Percentiles rank a stretch among this genome's conserved stretches.
Evolutionary conservation across 2,329 filamentous ascomycete species (phyloP).

Genomic region (Xylaria sp.): DNA sequence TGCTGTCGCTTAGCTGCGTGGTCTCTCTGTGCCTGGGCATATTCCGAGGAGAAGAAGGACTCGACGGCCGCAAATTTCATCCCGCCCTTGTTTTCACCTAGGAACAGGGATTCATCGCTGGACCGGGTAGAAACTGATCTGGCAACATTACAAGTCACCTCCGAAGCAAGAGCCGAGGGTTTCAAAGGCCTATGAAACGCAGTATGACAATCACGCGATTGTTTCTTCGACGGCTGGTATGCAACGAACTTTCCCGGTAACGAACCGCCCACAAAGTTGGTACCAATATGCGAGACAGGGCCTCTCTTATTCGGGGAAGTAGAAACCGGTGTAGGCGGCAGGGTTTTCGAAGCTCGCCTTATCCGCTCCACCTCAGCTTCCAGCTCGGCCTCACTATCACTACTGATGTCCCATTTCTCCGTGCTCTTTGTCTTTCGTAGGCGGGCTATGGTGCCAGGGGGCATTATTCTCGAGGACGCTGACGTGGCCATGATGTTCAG

Average conservation of each 20-base stretch:
- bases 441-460: neutral
- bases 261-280: neutral
- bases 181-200: neutral
- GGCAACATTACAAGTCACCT: neutral
- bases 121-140: neutral
- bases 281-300: neutral
- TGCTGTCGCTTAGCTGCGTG: slow-evolving; percentile 1
- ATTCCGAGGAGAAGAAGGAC: slow-evolving; percentile 42
- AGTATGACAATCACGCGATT: neutral
- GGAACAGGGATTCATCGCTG: slow-evolving; percentile 38
- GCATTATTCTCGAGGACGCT: neutral
- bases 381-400: slow-evolving; percentile 32
- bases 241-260: neutral
- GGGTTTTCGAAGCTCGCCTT: neutral
- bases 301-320: neutral
- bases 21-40: slow-evolving; percentile 35
- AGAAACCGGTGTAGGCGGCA: neutral
- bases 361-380: slow-evolving; percentile 10
- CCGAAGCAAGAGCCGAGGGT: neutral
- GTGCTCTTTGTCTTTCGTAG: neutral
- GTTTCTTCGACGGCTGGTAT: neutral
- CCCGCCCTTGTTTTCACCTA: neutral
- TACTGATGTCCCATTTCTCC: slow-evolving; percentile 13
- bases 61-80: slow-evolving; percentile 3
- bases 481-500: too few species aligned